Base-by-base conservation (phyloP, 1,284 basidiomycete genomes). In the Spongiforma sp. region DNA sequence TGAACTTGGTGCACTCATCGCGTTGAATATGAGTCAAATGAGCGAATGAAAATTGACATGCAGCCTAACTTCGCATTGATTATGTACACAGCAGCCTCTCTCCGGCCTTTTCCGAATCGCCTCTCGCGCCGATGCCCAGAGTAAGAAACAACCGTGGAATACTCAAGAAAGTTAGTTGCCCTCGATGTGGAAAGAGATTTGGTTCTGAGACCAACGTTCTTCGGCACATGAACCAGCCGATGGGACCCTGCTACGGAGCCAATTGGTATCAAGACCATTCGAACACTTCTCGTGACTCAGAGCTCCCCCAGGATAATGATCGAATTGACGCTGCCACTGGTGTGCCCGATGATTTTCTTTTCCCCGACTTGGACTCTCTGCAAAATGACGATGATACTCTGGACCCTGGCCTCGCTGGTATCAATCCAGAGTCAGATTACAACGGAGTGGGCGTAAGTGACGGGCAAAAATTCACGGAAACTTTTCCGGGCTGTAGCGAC, bases 191-290 rank as follows among this genome's bases (percentile, higher is more conserved):
- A 15, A 64, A 64, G 59, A 61, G 46, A n/a, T 61, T 64, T 17
- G n/a, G 30, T 19, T 58, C 32, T 0, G 43, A 55, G 34, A 57
- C 57, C 12, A 53, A 61, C 37, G 39, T 61, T n/a, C 60, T 64
- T 48, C 57, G 39, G 28, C 57, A 64, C 43, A 28, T 64, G 60
- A 63, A 63, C 32, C 62, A 63, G 52, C 62, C 28, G 19, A 63
- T 33, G 34, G 57, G 62, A 48, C 46, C 28, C n/a, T 33, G 57
- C n/a, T 17, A 34, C 7, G n/a, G 56, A 57, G 19, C 37, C 17
- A 30, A 39, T 41, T 57, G 55, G 28, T 30, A 57, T 32, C 37
- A 41, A 32, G 26, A 57, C n/a, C 21, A 46, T 11, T 46, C 43
- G 24, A 21, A n/a, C 43, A 5, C n/a, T 43, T 43, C 46, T 15